Evolutionary conservation across 768 basidiomycete species (phyloP), one percentile per base, ranked within the genome.

Genomic region (Postia placenta): DNA sequence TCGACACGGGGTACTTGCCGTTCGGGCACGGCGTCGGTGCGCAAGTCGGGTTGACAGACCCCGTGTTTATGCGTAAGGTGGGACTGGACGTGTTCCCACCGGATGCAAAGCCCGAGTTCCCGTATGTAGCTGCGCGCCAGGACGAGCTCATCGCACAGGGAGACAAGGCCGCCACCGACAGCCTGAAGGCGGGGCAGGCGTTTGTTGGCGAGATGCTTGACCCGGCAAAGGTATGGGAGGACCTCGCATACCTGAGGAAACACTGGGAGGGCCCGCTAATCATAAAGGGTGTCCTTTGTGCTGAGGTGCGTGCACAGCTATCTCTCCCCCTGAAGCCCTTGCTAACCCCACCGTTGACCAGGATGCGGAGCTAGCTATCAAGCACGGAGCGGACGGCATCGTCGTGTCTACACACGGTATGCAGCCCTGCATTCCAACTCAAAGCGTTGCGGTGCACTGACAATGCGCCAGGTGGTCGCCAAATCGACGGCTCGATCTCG

Each of bases 401-500:
- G 62, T 92, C 41, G 83, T 91, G 14, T 88, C 85, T 7, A 92
- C 89, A 57, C 88, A 91, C 54, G 85, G 85, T 83, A n/a, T n/a
- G n/a, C 20, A 25, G 12, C 11, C n/a, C n/a, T n/a, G n/a, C 22
- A 3, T 26, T n/a, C n/a, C 4, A 23, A 26, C 42, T 42, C 11
- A 25, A 14, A 22, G 23, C 40, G 20, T 11, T 25, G 14, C 14
- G 7, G 11, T n/a, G 17, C 19, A 15, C 35, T 12, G 11, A 12
- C n/a, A 9, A 20, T 45, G n/a, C 24, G 14, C 38, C 42, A 86
- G 85, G 85, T 28, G 85, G 83, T 4, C 75, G 85, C 20, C 85
- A 87, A 59, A 68, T 87, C 6, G 91, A 94, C 62, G 88, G 90
- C 4, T 83, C 83, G 2, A 78, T 91, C 19, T 77, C 82, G 0